Conservation (phyloP, 1,139 yeast genomes). For the Pichia sp. region DNA sequence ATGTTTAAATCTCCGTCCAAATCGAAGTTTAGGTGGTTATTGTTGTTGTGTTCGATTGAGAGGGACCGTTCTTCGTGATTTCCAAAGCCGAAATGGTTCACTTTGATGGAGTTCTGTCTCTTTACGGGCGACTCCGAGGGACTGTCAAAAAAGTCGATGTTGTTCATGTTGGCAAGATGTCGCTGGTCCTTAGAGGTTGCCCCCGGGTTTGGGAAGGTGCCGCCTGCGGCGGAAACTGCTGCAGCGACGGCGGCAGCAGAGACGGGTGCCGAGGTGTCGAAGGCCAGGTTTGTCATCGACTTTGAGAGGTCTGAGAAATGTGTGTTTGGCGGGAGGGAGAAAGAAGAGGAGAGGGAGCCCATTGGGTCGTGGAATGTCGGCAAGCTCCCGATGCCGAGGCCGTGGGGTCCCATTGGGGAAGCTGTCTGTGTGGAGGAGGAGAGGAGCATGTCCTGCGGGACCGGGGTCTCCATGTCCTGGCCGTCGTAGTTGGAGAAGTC, state of each 20-base stretch:
- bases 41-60: conserved; percentile 11
- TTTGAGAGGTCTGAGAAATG: conserved; percentile 13
- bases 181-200: neutral
- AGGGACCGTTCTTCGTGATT: conserved; percentile 5
- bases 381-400: conserved; percentile 15
- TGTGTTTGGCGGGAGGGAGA: neutral
- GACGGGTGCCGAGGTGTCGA: neutral
- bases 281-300: conserved; percentile 1
- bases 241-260: conserved; percentile 1
- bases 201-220: neutral
- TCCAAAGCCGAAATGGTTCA: neutral
- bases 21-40: conserved; percentile 19
- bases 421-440: conserved; percentile 17
- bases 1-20: conserved; percentile 28
- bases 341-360: conserved; percentile 18
- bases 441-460: conserved; percentile 16
- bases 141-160: conserved; percentile 7
- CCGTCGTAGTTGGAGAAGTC: conserved; percentile 2
- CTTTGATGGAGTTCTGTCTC: neutral
- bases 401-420: conserved; percentile 15
- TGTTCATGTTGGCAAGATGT: neutral
- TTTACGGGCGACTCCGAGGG: conserved; percentile 16
- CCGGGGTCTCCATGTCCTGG: conserved; percentile 12
- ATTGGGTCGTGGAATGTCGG: conserved; percentile 21
- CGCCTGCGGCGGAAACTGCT: neutral